Base-by-base conservation (phyloP, 352 stramenopile genomes). In the Globisporangium orthogonon region DNA sequence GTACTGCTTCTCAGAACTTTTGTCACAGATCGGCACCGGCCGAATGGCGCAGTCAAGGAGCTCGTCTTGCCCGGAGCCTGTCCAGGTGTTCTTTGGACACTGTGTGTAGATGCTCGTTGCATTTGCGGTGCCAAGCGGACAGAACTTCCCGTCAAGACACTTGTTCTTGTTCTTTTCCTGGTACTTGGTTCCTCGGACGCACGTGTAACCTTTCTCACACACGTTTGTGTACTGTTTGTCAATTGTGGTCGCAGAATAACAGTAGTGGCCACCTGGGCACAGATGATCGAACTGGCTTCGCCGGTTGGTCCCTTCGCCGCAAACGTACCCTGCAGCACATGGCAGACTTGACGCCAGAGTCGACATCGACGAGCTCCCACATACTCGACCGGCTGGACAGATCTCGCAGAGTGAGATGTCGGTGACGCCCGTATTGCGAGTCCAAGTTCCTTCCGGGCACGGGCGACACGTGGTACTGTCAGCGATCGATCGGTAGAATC, bases 371-470 rank as follows among this genome's bases (percentile, higher is more conserved):
- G 81, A 78, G 49, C 79, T 84, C n/a, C 93, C 87, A 50, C 96
- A 99, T 1, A 99, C 90, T 11, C 92, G 75, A 5, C 96, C 96
- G n/a, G 85, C 70, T 0, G 94, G 91, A 66, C 96, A 99, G 11
- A 96, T 97, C 60, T 98, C 82, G 56, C 97, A 99, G 17, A 94
- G 73, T 9, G 89, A 98, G 54, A 99, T 94, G 71, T 99, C 95
- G 2, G 92, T 88, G 2, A 97, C 58, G 2, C 96, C 95, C 3
- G 82, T 93, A 29, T 86, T 74, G n/a, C 85, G 80, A 30, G 87
- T 97, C 87, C 91, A 99, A 3, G 96, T 99, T 46, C 94, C 89
- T 69, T 96, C 79, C 0, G 96, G 96, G 63, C 97, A 99, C 17
- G 88, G 67, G 28, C 91, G 89, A 54, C 97, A 99, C 7, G 93